Base-by-base conservation (phyloP, 441 rosid genomes). In the Hypseocharis bilobata region DNA sequence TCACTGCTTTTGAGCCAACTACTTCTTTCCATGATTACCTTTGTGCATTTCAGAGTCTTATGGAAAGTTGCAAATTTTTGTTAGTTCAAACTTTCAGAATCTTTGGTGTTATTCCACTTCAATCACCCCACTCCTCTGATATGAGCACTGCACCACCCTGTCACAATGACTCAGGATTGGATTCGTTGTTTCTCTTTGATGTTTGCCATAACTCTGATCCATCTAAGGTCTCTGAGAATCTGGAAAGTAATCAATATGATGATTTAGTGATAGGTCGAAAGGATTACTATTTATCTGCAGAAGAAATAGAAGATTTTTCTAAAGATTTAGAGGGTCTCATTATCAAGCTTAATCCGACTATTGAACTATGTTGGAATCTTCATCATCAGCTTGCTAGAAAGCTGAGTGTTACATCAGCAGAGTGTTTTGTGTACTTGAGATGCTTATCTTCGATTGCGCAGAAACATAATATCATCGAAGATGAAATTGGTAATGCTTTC, bases 1-100 rank as follows among this genome's bases (percentile, higher is more conserved):
- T 89, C 75, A 64, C 87, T 71, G 42, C 67, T 40, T 83, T 78
- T 79, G 90, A 83, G 80, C 82, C 83, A 60, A 85, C 87, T 28
- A 74, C 86, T 60, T 76, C 80, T 64, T 85, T 84, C 74, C 85
- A 84, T 70, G 91, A 89, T 62, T 89, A 87, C 74, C 82, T 89
- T 51, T 77, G 79, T 76, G 87, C 96, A 69, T 89, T 83, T 72
- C 86, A 81, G 63, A 70, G 77, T 52, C 69, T 85, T 68, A 60
- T 86, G 73, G 87, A 80, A 38, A 81, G 80, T 71, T 89, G 93
- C 80, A 87, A 83, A 76, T 59, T 29, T 67, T 68, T 86, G 72
- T 65, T 89, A 66, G 66, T 78, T 67, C 82, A 78, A 66, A 74
- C 68, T 62, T 72, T 86, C 69, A 72, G 63, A 72, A 67, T 66